Conservation (phyloP, 768 basidiomycete genomes). For the Boletus edulis region DNA sequence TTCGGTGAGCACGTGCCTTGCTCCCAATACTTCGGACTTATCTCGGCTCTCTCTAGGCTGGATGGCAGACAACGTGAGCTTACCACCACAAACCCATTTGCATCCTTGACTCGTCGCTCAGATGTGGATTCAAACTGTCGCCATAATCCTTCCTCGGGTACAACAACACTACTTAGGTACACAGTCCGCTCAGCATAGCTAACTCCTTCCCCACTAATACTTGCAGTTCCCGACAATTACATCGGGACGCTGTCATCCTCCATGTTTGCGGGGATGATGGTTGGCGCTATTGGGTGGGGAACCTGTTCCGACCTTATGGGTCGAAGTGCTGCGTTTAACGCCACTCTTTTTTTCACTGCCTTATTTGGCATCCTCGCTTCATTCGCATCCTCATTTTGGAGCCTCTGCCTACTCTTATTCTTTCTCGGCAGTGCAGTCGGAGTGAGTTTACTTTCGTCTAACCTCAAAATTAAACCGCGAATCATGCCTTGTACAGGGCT, state of each 20-base stretch:
- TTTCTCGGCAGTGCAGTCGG: constrained; percentile 92
- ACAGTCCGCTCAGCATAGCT: constrained; percentile 18
- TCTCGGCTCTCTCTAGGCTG: constrained; percentile 53
- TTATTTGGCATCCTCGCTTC: constrained; percentile 84
- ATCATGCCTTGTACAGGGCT: constrained; percentile 51
- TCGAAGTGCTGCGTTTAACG: constrained; percentile 87
- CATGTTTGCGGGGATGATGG: constrained; percentile 97
- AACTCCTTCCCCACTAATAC: constrained; percentile 15
- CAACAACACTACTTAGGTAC: constrained; percentile 82
- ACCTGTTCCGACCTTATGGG: constrained; percentile 90
- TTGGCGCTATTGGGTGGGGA: constrained; percentile 91
- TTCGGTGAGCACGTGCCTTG: constrained; percentile 59
- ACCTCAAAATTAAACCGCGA: not conserved
- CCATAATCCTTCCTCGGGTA: constrained; percentile 94
- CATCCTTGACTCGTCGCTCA: constrained; percentile 37
- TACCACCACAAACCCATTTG: not conserved
- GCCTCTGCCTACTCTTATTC: constrained; percentile 78
- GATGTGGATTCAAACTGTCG: constrained; percentile 94
- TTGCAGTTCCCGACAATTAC: constrained; percentile 64
- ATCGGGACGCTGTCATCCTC: constrained; percentile 84
- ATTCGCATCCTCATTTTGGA: constrained; percentile 62
- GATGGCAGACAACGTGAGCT: constrained; percentile 86
- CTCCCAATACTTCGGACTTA: not conserved
- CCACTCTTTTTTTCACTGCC: constrained; percentile 86
- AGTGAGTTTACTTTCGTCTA: constrained; percentile 43